Evolutionary conservation across 192 early-diverging fungal species (phyloP), one percentile per base, ranked within the genome.

Genomic region (Podila minutissima): DNA sequence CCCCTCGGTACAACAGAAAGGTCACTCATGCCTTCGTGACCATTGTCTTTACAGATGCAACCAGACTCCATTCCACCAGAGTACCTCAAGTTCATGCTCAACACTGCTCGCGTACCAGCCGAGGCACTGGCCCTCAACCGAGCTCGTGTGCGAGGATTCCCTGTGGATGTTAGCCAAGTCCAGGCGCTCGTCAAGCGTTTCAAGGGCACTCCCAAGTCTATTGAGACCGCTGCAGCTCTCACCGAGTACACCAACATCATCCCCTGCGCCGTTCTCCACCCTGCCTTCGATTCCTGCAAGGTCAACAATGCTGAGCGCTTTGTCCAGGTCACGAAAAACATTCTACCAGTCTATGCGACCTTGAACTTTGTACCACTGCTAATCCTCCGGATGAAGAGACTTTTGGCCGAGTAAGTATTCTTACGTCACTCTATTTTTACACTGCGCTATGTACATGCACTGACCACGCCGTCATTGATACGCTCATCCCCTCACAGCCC

Each of bases 351-450:
- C 13, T 94, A 95, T 74, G 88, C 87, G 4, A 88, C 92, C 9
- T 83, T 95, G 59, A 92, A 95, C 66, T 86, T 92, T 78, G 92
- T 94, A 0, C 92, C 94, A 1, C 83, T 93, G 82, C 49, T 95
- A 12, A 69, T 92, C 13, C 82, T 95, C 46, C 86, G 92, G 70
- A 68, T 83, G 8, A 82, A 88, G 41, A 69, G 81, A 50, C 84
- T 95, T 8, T 50, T 89, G 50, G 85, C 86, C 64, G 83, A 89
- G 92, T 91, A 86, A 86, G 86, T 53, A 26, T 26, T 22, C 53
- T 28, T 59, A 2, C 59, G 60, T 60, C 26, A 15, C 22, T 22
- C 7, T 24, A 55, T 55, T 55, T 53, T 0, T 51, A 10, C 22
- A 4, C 15, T 55, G 51, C 1, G 15, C 41, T 4, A 46, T 46